Evolutionary conservation across 75 land plant genomes (phyloP).

Genomic region (Cunninghamia lanceolata): DNA sequence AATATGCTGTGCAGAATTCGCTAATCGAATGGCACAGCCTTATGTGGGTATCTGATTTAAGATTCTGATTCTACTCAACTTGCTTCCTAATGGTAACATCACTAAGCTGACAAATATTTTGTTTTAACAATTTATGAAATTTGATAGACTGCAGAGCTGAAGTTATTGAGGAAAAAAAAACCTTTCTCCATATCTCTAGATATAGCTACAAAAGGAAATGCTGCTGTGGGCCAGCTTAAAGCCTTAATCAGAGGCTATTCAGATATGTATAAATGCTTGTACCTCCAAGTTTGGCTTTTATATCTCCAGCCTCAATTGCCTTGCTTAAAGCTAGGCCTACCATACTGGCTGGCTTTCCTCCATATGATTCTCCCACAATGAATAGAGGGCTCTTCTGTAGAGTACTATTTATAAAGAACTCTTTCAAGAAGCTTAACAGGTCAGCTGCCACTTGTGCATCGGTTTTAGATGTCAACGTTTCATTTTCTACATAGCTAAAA

Average conservation of each 20-base stretch:
- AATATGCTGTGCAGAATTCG: not conserved
- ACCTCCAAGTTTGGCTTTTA: conserved; percentile 67
- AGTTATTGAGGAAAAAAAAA: not conserved
- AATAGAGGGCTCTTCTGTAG: conserved; percentile 66
- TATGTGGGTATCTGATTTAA: not conserved
- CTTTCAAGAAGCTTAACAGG: conserved; percentile 47
- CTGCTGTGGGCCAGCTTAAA: not conserved
- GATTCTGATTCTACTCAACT: not conserved
- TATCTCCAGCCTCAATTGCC: conserved; percentile 47
- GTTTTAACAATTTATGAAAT: not conserved
- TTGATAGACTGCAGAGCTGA: not conserved
- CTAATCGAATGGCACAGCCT: not conserved
- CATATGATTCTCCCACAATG: conserved; percentile 87
- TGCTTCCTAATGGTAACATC: not conserved
- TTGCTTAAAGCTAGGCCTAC: conserved; percentile 47
- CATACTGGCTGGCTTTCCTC: conserved; percentile 77
- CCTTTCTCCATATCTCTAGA: not conserved
- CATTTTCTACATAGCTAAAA: conserved; percentile 77
- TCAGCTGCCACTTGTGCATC: conserved; percentile 71
- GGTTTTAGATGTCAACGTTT: conserved; percentile 36
- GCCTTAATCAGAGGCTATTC: not conserved
- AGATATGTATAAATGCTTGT: not conserved
- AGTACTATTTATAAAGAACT: conserved; percentile 31
- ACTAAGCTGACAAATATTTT: not conserved
- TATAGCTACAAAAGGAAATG: not conserved